These are phyloP conservation scores for Boletales sp. DNA, from an alignment of 768 basidiomycete genomes.

Conservation along the genomic window DNA sequence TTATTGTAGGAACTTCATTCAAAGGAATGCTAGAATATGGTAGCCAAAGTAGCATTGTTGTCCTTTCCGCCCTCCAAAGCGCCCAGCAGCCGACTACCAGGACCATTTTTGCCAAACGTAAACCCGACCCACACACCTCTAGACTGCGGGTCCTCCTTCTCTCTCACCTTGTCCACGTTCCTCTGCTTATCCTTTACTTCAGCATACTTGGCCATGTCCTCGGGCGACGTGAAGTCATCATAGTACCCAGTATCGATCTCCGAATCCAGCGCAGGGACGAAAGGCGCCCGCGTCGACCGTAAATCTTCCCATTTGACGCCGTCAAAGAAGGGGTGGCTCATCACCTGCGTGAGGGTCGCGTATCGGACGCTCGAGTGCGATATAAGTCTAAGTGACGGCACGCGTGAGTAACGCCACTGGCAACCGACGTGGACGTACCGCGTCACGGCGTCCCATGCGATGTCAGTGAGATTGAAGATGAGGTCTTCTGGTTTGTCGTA, in stretches of 20 bases:
- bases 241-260: conserved; percentile 96
- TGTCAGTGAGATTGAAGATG: conserved; percentile 92
- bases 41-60: conserved; percentile 48
- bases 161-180: conserved; percentile 89
- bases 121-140: conserved; percentile 91
- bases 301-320: conserved; percentile 74
- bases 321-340: conserved; percentile 79
- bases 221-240: conserved; percentile 81
- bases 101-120: conserved; percentile 87
- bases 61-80: conserved; percentile 37
- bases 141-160: conserved; percentile 71
- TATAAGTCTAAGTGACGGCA: conserved; percentile 66
- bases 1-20: too few species aligned
- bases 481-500: conserved; percentile 96
- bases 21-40: conserved; percentile 46
- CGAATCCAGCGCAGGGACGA: conserved; percentile 90
- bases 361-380: conserved; percentile 82
- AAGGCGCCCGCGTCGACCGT: conserved; percentile 75
- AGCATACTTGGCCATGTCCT: conserved; percentile 99
- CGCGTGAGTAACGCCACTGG: neutral
- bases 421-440: conserved; percentile 43
- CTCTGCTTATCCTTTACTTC: conserved; percentile 96
- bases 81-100: conserved; percentile 38
- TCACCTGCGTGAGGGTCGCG: conserved; percentile 68
- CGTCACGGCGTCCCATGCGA: conserved; percentile 93